These are phyloP conservation scores for Cocos nucifera DNA, from an alignment of 176 grass and related monocot species.

Conservation along the genomic window DNA sequence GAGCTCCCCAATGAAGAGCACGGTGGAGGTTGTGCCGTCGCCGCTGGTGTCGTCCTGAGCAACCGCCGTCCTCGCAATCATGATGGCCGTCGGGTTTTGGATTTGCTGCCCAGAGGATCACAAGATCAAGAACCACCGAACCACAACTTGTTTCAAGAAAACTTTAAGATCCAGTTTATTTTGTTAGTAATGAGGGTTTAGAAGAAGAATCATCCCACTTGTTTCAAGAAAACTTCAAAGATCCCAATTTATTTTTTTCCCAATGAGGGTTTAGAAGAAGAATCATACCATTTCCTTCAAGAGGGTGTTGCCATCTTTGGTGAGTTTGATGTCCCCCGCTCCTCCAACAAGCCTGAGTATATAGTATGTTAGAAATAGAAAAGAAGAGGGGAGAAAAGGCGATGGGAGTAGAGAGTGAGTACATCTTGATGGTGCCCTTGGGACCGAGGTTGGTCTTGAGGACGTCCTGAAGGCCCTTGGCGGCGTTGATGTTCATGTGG, in stretches of 20 bases:
- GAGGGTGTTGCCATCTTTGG: slow-evolving; percentile 95
- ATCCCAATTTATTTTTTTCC: neutral
- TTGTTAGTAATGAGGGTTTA: neutral
- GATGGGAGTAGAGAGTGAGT: neutral
- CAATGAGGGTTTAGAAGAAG: neutral
- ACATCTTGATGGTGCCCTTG: slow-evolving; percentile 99
- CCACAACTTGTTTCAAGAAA: neutral
- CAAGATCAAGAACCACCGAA: neutral
- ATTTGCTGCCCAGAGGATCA: slow-evolving; percentile 54
- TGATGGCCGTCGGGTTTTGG: slow-evolving; percentile 93
- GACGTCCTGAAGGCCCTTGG: slow-evolving; percentile 88
- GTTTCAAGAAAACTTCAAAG: neutral
- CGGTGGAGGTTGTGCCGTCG: slow-evolving; percentile 88
- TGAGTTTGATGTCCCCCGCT: slow-evolving; percentile 94
- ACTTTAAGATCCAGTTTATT: neutral
- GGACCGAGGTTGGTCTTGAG: slow-evolving; percentile 94
- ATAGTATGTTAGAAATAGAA: no score
- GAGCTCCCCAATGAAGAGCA: slow-evolving; percentile 89
- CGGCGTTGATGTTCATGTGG: slow-evolving; percentile 95
- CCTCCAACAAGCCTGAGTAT: slow-evolving; percentile 74
- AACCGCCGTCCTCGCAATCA: slow-evolving; percentile 88
- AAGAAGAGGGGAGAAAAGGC: neutral
- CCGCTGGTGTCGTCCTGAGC: slow-evolving; percentile 81
- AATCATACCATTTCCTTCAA: slow-evolving; percentile 85
- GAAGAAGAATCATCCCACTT: slow-evolving; percentile 21